These are phyloP conservation scores for Mycena indigotica DNA, from an alignment of 768 basidiomycete species.

Conservation along the genomic window DNA sequence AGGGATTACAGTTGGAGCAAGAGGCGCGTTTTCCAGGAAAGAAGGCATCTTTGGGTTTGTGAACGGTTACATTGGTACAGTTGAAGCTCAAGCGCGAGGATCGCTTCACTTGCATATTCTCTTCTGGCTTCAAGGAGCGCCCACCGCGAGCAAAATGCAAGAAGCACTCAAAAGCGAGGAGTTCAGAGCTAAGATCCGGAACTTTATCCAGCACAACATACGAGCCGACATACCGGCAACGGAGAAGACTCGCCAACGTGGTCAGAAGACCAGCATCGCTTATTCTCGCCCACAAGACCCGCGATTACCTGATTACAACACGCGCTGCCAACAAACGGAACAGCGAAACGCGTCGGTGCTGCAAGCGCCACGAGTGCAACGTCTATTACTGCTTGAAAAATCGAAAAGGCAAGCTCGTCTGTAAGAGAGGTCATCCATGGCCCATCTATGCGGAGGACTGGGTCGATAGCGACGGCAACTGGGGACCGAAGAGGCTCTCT, in stretches of 20 bases:
- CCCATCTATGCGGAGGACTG: slow-evolving; percentile 21
- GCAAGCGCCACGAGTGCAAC: slow-evolving; percentile 40
- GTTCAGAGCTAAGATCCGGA: slow-evolving; percentile 30
- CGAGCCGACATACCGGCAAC: slow-evolving; percentile 30
- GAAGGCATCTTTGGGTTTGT: slow-evolving; percentile 39
- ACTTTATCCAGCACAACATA: slow-evolving; percentile 35
- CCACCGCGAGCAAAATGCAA: slow-evolving; percentile 25
- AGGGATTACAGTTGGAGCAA: slow-evolving; percentile 25
- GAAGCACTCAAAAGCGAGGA: slow-evolving; percentile 22
- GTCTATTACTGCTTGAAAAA: slow-evolving; percentile 22
- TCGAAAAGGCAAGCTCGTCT: slow-evolving; percentile 23
- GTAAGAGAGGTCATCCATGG: slow-evolving; percentile 41
- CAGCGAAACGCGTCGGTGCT: slow-evolving; percentile 24
- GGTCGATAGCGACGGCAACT: slow-evolving; percentile 30
- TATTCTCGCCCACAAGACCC: slow-evolving; percentile 42
- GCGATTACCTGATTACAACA: slow-evolving; percentile 8
- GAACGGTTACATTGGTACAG: slow-evolving; percentile 35
- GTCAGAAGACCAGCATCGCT: too few relatives aligned
- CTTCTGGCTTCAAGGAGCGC: slow-evolving; percentile 37
- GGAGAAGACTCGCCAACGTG: too few relatives aligned
- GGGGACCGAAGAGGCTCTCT: slow-evolving; percentile 28
- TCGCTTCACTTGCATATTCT: slow-evolving; percentile 44
- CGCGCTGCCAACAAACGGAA: slow-evolving; percentile 15
- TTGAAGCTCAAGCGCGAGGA: slow-evolving; percentile 45
- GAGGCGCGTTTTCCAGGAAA: slow-evolving; percentile 7